A percentile compares a stretch with the other conserved stretches of the same genome.
Evolutionary conservation across 2,329 filamentous ascomycete species (phyloP).

Genomic region (Mollisia scopiformis): DNA sequence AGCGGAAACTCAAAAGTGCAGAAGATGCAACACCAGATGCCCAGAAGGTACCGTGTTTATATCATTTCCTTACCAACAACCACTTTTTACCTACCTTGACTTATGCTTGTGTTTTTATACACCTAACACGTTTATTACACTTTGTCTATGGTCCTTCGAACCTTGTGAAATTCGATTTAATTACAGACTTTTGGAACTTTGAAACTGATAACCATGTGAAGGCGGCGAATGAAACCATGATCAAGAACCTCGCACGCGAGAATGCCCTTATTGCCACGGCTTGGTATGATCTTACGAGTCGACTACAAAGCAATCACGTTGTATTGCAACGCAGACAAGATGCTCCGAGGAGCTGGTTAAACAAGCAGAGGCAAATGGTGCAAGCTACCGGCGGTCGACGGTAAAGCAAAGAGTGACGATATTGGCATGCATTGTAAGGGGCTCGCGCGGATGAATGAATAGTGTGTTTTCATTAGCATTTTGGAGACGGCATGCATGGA

Average conservation of each 20-base stretch:
- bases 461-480: conserved; percentile 9
- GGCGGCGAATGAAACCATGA: conserved; percentile 34
- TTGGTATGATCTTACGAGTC: conserved; percentile 80
- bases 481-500: conserved; percentile 5
- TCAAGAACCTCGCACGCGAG: conserved; percentile 71
- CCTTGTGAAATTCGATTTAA: not conserved
- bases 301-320: conserved; percentile 82
- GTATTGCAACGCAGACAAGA: conserved; percentile 76
- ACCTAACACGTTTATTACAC: conserved; percentile 3
- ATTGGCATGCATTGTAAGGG: conserved; percentile 9
- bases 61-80: conserved; percentile 17
- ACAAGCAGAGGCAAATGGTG: conserved; percentile 77
- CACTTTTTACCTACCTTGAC: not conserved
- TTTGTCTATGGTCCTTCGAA: not conserved
- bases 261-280: conserved; percentile 80
- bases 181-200: not conserved
- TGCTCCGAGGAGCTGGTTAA: conserved; percentile 79
- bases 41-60: conserved; percentile 34
- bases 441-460: not conserved
- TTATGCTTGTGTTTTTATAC: not conserved
- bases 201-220: conserved; percentile 22
- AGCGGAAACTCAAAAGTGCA: conserved; percentile 30
- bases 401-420: conserved; percentile 14
- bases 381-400: conserved; percentile 45
- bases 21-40: conserved; percentile 32